phyloP scores from a whole-genome alignment of 1,284 basidiomycete species.

The Anthracocystis setariae region DNA sequence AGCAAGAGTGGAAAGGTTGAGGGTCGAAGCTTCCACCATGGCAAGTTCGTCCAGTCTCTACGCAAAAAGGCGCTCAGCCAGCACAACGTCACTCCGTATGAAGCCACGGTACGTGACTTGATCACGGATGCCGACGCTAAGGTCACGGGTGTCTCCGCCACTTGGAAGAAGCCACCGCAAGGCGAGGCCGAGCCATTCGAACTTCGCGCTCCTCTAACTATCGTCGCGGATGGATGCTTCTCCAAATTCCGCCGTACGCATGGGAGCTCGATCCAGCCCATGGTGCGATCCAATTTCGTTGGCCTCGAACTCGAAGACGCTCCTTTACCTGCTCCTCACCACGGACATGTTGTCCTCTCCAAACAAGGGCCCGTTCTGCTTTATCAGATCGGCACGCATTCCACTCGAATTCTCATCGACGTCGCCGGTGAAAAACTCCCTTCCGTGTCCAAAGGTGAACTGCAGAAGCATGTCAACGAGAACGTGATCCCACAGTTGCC shows the following conservation, averaged over 20 bases:
- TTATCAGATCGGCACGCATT: conserved; percentile 80
- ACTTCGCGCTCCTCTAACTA: conserved; percentile 78
- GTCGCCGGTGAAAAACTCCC: conserved; percentile 83
- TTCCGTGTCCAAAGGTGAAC: conserved; percentile 74
- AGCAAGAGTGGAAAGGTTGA: conserved; percentile 68
- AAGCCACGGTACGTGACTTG: conserved; percentile 60
- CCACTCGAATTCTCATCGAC: conserved; percentile 93
- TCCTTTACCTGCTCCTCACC: conserved; percentile 80
- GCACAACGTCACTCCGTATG: conserved; percentile 50
- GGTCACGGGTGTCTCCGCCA: conserved; percentile 54
- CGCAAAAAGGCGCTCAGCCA: conserved; percentile 74
- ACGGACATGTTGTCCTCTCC: conserved; percentile 85
- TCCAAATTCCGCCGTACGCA: conserved; percentile 78
- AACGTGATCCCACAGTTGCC: conserved; percentile 62
- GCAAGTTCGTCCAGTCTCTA: conserved; percentile 85
- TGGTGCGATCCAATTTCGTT: conserved; percentile 81
- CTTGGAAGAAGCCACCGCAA: conserved; percentile 36
- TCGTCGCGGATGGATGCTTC: conserved; percentile 94
- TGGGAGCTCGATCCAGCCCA: conserved; percentile 70
- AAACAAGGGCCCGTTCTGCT: conserved; percentile 81
- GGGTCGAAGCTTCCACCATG: conserved; percentile 90
- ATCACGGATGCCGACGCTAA: conserved; percentile 44
- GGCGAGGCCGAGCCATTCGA: conserved; percentile 47
- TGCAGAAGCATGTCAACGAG: conserved; percentile 53
- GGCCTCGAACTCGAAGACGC: conserved; percentile 81